Evolutionary conservation across 1,284 basidiomycete species (phyloP).

Genomic region (Cryptococcus sp.): DNA sequence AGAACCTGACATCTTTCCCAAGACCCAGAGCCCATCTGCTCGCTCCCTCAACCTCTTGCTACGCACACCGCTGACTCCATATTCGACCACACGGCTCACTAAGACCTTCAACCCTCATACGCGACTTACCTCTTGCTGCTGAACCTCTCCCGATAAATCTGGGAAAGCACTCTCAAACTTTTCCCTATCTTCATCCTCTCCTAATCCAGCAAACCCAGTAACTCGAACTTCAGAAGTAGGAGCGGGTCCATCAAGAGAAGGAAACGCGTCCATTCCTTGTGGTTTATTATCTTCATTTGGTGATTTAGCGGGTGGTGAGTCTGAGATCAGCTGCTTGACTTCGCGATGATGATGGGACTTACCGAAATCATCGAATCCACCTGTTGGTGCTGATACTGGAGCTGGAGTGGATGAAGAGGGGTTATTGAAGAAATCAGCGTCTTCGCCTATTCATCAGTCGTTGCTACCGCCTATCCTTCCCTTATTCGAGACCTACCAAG

Average conservation of each 20-base stretch:
- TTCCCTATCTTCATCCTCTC: constrained; percentile 66
- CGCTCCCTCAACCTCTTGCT: too few species aligned
- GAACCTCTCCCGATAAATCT: constrained; percentile 60
- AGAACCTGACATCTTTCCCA: constrained; percentile 1
- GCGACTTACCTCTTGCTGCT: constrained; percentile 21
- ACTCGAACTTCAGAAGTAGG: constrained; percentile 59
- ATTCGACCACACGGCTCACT: neutral
- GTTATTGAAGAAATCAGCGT: constrained; percentile 42
- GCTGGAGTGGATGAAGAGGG: constrained; percentile 28
- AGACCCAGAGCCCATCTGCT: neutral
- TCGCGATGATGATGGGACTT: constrained; percentile 2
- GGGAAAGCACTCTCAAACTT: constrained; percentile 91
- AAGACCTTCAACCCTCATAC: neutral
- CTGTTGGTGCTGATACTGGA: constrained; percentile 31
- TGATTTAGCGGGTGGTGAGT: constrained; percentile 5
- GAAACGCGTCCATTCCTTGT: constrained; percentile 59
- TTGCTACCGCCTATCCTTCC: neutral
- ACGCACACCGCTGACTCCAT: too few species aligned
- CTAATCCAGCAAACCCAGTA: constrained; percentile 57
- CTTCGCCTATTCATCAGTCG: constrained; percentile 33
- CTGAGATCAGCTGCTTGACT: neutral
- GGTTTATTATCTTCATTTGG: constrained; percentile 13
- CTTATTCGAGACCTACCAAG: constrained; percentile 32
- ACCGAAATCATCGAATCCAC: constrained; percentile 33
- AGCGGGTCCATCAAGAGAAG: constrained; percentile 54